Evolutionary conservation across 441 rosid genomes (phyloP), one percentile per base, ranked within the genome.

Genomic region (Arabidopsis hybrid): DNA sequence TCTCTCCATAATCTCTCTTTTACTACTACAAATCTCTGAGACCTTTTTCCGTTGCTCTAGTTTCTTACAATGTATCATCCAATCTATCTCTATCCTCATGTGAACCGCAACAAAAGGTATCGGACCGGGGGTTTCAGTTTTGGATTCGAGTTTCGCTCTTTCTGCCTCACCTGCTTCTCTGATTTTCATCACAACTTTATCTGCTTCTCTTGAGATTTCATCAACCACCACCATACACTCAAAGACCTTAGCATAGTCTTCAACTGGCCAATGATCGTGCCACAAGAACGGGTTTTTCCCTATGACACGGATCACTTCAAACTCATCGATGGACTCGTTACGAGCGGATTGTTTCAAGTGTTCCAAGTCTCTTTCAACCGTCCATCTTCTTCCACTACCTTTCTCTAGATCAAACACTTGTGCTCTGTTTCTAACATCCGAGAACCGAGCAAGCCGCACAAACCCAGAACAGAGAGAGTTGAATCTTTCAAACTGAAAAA

Each of bases 311-410:
- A 92, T 82, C 43, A 87, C 88, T 80, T 95, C 96, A 60, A 83
- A 74, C 51, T 71, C 81, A 80, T 95, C 90, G 32, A 75, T 66
- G 0, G 86, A 69, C 40, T 74, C 77, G 39, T 83, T 81, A 59
- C 75, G 42, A 1, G 79, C 65, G 17, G 79, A 74, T 29, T 85
- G 69, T 71, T 62, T 85, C 82, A 95, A 16, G 34, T 92, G 99
- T 47, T 95, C 88, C 75, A 89, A 38, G 79, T 92, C 99, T 83
- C 89, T 87, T 78, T 84, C 87, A 52, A 57, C 60, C 0, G 95
- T 95, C 99, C 99, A 95, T 79, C 79, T 91, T 85, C 99, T 86
- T 71, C 99, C 99, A 80, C 97, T 95, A 72, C 99, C 99, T 84
- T 91, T 95, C 29, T 73, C 88, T 34, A 95, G 78, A 71, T 85